phyloP scores from a whole-genome alignment of 2,329 filamentous ascomycete species.

The Phoma sp. region DNA sequence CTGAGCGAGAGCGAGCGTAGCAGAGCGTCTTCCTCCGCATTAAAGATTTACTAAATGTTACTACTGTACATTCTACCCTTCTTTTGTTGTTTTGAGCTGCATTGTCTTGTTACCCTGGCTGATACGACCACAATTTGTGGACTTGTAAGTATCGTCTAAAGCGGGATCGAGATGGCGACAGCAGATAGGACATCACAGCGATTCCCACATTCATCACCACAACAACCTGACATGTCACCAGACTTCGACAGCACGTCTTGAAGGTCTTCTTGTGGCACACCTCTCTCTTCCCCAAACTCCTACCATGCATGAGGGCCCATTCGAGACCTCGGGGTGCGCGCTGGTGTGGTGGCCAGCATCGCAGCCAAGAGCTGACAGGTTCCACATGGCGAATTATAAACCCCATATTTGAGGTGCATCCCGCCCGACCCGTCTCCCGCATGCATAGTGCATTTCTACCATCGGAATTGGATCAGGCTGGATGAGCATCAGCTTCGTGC shows the following conservation, averaged over 20 bases:
- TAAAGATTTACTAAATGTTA: slow-evolving; percentile 1
- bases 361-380: neutral
- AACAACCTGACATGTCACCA: neutral
- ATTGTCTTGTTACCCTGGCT: no score
- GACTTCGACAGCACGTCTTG: no score
- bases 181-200: neutral
- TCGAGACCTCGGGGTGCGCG: neutral
- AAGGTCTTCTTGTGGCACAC: no score
- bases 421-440: neutral
- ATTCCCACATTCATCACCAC: neutral
- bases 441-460: neutral
- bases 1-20: neutral
- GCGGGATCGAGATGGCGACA: no score
- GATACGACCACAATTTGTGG: no score
- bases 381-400: neutral
- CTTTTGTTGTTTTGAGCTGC: no score
- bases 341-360: neutral
- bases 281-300: no score
- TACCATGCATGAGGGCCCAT: neutral
- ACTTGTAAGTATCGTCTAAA: no score
- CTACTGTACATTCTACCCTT: neutral
- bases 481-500: neutral
- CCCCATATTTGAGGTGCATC: neutral
- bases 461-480: neutral
- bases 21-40: neutral